These are phyloP conservation scores for Chlorella sp. DNA, from an alignment of 139 green algal species.

Conservation along the genomic window DNA sequence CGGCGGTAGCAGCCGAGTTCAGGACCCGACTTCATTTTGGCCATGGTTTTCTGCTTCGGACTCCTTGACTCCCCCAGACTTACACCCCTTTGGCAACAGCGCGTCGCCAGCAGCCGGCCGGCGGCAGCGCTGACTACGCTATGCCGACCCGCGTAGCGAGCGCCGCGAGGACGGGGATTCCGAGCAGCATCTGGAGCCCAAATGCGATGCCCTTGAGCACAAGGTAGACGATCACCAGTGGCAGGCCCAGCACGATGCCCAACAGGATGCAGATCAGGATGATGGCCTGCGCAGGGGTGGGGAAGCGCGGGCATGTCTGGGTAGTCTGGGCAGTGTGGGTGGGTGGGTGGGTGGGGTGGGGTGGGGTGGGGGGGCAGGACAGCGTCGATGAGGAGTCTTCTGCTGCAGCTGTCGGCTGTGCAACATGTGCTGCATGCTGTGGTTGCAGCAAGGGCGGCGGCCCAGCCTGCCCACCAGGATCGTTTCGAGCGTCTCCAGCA, in stretches of 20 bases:
- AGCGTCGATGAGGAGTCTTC: too few relatives aligned
- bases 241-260: conserved; percentile 44
- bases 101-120: too few relatives aligned
- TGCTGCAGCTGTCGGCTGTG: too few relatives aligned
- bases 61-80: neutral
- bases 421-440: too few relatives aligned
- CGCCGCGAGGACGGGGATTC: neutral
- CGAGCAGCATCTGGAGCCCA: conserved; percentile 9
- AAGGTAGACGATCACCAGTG: conserved; percentile 37
- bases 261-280: conserved; percentile 38
- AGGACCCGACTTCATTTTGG: neutral
- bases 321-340: too few relatives aligned
- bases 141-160: neutral
- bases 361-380: too few relatives aligned
- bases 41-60: neutral
- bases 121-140: too few relatives aligned
- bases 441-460: too few relatives aligned
- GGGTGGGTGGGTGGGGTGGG: too few relatives aligned
- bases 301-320: too few relatives aligned
- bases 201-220: conserved; percentile 11
- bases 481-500: conserved; percentile 25
- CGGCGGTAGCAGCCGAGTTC: neutral
- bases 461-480: too few relatives aligned
- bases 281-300: too few relatives aligned
- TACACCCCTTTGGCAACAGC: neutral